These are phyloP conservation scores for Paramecium sexaurelia DNA, from an alignment of 73 alveolate genomes.

Conservation along the genomic window DNA sequence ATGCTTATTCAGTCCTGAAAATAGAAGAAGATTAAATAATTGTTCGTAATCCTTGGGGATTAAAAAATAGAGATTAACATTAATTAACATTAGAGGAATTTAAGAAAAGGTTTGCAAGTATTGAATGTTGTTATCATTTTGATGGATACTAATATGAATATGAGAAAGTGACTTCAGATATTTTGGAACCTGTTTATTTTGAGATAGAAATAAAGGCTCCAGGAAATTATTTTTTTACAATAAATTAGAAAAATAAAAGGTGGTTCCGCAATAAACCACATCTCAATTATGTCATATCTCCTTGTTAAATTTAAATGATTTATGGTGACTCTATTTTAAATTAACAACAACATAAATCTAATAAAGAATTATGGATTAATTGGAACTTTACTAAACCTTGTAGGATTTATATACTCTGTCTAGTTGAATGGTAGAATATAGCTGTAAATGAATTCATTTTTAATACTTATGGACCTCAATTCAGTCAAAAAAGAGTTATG, in stretches of 20 bases:
- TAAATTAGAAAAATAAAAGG: conserved; percentile 28
- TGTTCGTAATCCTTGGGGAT: conserved; percentile 26
- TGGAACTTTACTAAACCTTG: neutral
- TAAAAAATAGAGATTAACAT: neutral
- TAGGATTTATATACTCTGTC: neutral
- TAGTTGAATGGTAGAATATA: neutral
- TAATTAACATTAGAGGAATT: neutral
- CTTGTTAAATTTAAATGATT: neutral
- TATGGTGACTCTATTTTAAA: neutral
- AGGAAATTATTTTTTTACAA: neutral
- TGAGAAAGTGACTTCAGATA: neutral
- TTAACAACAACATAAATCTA: neutral
- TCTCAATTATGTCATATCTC: neutral
- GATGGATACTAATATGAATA: neutral
- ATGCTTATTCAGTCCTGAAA: conserved; percentile 4
- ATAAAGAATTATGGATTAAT: conserved; percentile 47
- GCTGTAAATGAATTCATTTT: neutral
- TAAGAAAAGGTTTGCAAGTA: neutral
- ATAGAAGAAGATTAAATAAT: neutral
- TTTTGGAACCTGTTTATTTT: neutral
- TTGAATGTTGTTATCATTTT: conserved; percentile 15
- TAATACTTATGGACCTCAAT: neutral
- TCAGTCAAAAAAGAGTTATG: neutral
- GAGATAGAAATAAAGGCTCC: neutral
- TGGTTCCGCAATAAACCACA: neutral